Evolutionary conservation across 169 alveolate species (phyloP), one percentile per base, ranked within the genome.

Genomic region (Plasmodium vinckei): DNA sequence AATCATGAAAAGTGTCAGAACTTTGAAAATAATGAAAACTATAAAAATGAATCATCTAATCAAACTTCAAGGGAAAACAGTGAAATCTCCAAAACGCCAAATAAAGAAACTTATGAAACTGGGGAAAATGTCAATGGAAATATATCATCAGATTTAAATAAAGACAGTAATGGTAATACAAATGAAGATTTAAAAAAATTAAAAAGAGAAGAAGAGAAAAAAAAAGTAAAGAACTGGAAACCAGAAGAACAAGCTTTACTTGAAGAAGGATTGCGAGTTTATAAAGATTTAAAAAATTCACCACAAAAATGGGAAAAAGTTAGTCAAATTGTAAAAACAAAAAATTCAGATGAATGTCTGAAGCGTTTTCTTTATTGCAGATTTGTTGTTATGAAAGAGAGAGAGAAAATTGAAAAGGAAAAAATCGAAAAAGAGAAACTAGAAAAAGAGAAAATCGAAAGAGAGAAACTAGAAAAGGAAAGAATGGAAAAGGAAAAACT

Each of bases 131-230:
- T 33, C 42, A 33, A 33, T 12, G 59, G 6, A 0, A 51, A 51
- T 12, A 51, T 47, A 69, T 47, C 25, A 49, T 5, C 3, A 9
- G 59, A 9, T 51, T 12, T 13, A 51, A 51, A 15, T 51, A 51
- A 69, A 7, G 10, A 69, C 9, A 25, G 33, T 5, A 44, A 25
- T 57, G 25, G 27, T 5, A 21, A 57, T 25, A 44, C 63, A 25
- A 77, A 65, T 77, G 79, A 77, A 17, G 42, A 77, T 49, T 7
- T 77, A 57, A 77, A 56, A 68, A 77, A 53, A 56, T 27, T 46
- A 44, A 77, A 64, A 69, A 77, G 88, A 56, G 88, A 77, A 64
- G 88, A 77, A 77, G 88, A 77, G 33, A 77, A 77, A 77, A 77
- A 77, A 77, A 77, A 77, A 64, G 75, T 77, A 19, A 63, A 63